phyloP scores from a whole-genome alignment of 1,284 basidiomycete species.

The Porogramme epimiltina region DNA sequence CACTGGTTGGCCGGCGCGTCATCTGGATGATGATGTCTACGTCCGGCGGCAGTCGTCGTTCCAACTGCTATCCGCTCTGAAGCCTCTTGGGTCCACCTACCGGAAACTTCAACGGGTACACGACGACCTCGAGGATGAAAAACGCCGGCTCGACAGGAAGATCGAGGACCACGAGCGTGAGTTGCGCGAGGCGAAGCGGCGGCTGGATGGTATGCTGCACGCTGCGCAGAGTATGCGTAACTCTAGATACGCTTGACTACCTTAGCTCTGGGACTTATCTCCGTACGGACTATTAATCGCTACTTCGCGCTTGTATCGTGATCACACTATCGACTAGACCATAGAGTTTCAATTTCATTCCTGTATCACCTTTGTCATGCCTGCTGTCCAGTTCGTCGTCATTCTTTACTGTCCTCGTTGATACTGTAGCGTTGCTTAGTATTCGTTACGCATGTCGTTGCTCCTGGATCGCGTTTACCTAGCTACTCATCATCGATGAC shows the following conservation, averaged over 20 bases:
- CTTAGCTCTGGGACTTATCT: background rate
- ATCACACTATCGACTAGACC: too few relatives aligned
- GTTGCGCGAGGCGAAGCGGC: constrained; percentile 14
- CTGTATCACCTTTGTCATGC: background rate
- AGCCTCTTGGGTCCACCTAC: constrained; percentile 14
- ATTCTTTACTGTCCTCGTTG: background rate
- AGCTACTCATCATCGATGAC: too few relatives aligned
- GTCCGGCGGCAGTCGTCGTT: constrained; percentile 11
- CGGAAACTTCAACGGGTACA: constrained; percentile 17
- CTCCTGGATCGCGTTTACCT: too few relatives aligned
- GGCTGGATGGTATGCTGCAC: constrained; percentile 17
- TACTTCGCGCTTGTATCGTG: background rate
- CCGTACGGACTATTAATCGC: background rate
- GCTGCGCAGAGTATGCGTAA: constrained; percentile 11
- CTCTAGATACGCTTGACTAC: constrained; percentile 10
- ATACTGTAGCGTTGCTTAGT: background rate
- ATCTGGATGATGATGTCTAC: constrained; percentile 17
- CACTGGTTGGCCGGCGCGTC: constrained; percentile 44
- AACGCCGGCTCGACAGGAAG: constrained; percentile 13
- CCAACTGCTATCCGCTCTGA: constrained; percentile 8
- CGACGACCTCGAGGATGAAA: constrained; percentile 16
- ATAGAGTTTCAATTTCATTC: background rate
- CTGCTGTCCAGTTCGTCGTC: background rate
- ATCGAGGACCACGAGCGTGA: constrained; percentile 16
- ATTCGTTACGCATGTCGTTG: background rate